Percentiles rank a stretch among this genome's conserved stretches.
Conservation (phyloP, 208 protist species). For the Kentomonas sorsogonicus region DNA sequence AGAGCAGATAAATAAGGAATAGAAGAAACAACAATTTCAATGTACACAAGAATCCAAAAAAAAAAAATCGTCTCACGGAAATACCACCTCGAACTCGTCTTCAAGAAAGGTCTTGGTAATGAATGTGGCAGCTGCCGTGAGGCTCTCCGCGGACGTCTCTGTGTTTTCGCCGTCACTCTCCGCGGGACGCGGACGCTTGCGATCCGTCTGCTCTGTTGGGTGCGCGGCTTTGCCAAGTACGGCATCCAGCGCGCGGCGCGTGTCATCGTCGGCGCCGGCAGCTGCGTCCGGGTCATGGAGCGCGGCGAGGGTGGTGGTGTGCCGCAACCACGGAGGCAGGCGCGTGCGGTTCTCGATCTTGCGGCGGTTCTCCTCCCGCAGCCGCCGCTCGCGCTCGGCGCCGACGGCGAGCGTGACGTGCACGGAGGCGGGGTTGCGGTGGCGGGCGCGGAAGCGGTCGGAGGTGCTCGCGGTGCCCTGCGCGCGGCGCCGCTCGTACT, state of each 20-base stretch:
- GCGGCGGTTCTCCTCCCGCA: constrained; percentile 30
- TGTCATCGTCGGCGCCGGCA: constrained; percentile 6
- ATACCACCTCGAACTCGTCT: not conserved
- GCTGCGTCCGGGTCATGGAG: too few relatives aligned
- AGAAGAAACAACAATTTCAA: constrained; percentile 2
- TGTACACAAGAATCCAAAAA: not conserved
- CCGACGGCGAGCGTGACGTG: constrained; percentile 54
- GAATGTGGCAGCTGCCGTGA: constrained; percentile 7
- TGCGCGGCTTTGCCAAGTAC: not conserved
- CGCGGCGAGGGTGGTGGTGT: constrained; percentile 14
- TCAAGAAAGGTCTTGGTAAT: not conserved
- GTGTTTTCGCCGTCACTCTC: not conserved
- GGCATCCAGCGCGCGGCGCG: not conserved
- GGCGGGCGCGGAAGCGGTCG: constrained; percentile 73
- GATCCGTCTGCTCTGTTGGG: not conserved
- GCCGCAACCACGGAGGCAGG: constrained; percentile 77
- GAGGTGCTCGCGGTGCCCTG: constrained; percentile 49
- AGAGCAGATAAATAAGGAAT: constrained; percentile 12
- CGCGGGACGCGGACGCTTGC: not conserved
- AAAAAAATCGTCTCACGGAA: not conserved
- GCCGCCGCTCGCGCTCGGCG: constrained; percentile 31
- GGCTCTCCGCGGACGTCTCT: not conserved
- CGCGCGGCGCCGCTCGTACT: constrained; percentile 59
- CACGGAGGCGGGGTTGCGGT: constrained; percentile 59
- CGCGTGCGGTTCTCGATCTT: constrained; percentile 72